phyloP scores from a whole-genome alignment of 495 filamentous ascomycete species.

The Friedmanniomyces simplex region DNA sequence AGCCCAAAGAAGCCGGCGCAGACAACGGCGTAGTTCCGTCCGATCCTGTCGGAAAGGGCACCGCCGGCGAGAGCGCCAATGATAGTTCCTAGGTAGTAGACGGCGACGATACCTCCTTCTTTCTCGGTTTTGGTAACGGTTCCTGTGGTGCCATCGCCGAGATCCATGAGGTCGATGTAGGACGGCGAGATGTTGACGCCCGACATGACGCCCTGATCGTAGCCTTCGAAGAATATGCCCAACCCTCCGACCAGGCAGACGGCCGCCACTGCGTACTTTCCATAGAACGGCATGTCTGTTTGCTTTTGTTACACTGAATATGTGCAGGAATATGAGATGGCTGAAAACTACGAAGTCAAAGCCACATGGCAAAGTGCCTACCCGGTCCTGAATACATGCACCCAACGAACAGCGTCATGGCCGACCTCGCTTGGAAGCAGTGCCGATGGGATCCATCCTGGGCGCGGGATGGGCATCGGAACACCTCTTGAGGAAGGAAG shows the following conservation, averaged over 20 bases:
- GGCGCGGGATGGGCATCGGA: not conserved
- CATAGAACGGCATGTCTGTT: conserved; percentile 4
- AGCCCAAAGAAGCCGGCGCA: conserved; percentile 7
- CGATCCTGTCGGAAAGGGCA: conserved; percentile 3
- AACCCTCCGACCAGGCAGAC: conserved; percentile 16
- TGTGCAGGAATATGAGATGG: not conserved
- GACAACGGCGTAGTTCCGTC: conserved; percentile 10
- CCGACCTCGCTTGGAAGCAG: not conserved
- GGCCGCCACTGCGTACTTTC: not conserved
- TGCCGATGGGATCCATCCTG: not conserved
- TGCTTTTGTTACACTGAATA: too few species aligned
- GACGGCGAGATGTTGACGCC: conserved; percentile 38
- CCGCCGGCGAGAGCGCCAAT: conserved; percentile 36
- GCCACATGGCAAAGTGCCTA: not conserved
- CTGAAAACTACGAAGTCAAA: not conserved
- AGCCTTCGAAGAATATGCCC: conserved; percentile 46
- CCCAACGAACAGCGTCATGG: not conserved
- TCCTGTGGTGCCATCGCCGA: conserved; percentile 32
- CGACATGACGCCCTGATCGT: conserved; percentile 45
- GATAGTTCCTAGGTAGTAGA: conserved; percentile 62
- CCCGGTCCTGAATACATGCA: not conserved
- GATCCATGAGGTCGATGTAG: conserved; percentile 34
- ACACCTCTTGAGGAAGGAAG: not conserved
- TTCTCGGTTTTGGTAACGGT: conserved; percentile 48
- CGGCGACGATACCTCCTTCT: conserved; percentile 56